Evolutionary conservation across 108 stramenopile genomes (phyloP).

Genomic region (Parietichytrium sp.): DNA sequence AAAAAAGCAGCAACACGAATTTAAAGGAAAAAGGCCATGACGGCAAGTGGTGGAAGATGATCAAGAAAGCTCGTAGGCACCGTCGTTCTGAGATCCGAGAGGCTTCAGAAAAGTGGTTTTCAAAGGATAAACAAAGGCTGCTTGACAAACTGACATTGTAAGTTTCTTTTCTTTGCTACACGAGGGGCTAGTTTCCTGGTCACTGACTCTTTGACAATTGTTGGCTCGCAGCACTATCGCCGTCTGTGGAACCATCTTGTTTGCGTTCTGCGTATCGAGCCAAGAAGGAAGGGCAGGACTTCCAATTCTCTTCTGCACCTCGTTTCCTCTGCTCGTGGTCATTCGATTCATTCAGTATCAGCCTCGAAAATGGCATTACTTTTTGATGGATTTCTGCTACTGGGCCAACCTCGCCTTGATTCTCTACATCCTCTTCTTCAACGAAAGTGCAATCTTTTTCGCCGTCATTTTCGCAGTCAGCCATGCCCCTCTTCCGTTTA

Average conservation of each 20-base stretch:
- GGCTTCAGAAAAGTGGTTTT: no score
- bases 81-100: no score
- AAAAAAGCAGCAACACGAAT: no score
- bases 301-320: neutral
- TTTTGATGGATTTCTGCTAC: constrained; percentile 45
- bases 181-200: neutral
- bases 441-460: neutral
- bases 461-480: constrained; percentile 30
- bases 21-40: no score
- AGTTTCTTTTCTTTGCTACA: neutral
- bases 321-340: neutral
- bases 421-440: constrained; percentile 36
- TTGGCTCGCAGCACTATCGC: neutral
- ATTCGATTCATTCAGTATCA: constrained; percentile 20
- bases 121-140: neutral
- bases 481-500: constrained; percentile 38
- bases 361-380: constrained; percentile 38
- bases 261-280: neutral
- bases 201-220: neutral
- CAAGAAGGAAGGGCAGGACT: neutral
- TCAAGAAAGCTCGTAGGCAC: no score
- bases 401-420: constrained; percentile 40
- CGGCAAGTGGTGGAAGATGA: no score
- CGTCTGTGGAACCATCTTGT: neutral
- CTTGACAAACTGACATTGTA: constrained; percentile 36